Conservation (phyloP, 2,329 filamentous ascomycete species). For the Aquanectria penicillioides region DNA sequence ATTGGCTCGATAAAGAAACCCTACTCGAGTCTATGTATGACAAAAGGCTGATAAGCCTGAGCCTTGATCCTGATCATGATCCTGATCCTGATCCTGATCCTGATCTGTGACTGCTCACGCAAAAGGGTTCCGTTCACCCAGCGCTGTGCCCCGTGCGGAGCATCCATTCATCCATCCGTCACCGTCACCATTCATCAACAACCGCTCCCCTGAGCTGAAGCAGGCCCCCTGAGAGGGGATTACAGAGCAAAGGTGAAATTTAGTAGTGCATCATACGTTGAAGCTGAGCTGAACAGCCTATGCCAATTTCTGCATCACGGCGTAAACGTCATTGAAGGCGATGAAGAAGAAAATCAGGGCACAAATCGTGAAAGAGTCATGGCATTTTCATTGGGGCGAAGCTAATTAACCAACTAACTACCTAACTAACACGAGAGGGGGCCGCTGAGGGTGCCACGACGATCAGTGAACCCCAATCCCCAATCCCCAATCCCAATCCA, state of each 20-base stretch:
- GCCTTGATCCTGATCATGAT: too few species aligned
- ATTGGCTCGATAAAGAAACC: not conserved
- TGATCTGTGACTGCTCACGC: too few species aligned
- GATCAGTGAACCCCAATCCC: too few species aligned
- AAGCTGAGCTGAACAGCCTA: constrained; percentile 3
- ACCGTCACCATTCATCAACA: too few species aligned
- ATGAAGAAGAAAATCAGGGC: not conserved
- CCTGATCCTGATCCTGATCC: too few species aligned
- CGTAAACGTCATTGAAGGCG: constrained; percentile 10
- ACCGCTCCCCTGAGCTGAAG: too few species aligned
- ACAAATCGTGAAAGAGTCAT: constrained; percentile 1
- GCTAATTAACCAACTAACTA: too few species aligned
- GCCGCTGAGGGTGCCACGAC: too few species aligned
- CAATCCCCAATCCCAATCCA: not conserved
- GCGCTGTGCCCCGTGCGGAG: constrained; percentile 14
- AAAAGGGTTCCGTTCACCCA: constrained; percentile 18
- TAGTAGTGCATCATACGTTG: not conserved
- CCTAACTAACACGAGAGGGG: too few species aligned
- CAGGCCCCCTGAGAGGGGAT: too few species aligned
- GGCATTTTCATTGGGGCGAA: constrained; percentile 7
- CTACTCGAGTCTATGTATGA: not conserved
- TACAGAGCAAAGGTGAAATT: too few species aligned
- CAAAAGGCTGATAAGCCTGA: not conserved
- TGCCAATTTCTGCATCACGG: constrained; percentile 4
- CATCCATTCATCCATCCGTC: constrained; percentile 14